Evolutionary conservation across 73 alveolate genomes (phyloP).

Genomic region (Symbiodinium pilosum): DNA sequence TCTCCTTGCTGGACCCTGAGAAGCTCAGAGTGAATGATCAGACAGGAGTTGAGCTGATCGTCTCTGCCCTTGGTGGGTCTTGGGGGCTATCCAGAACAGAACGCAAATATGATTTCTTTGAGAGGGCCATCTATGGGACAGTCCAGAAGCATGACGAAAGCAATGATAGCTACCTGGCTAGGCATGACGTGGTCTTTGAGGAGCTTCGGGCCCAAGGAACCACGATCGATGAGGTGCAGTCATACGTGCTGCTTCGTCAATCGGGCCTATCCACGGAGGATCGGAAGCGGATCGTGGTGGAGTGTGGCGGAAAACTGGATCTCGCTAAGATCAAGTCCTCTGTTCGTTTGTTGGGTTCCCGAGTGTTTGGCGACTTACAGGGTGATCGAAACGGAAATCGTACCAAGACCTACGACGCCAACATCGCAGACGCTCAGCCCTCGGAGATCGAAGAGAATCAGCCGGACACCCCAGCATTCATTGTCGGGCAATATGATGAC

Average conservation of each 20-base stretch:
- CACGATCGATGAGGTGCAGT: neutral
- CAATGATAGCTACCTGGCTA: neutral
- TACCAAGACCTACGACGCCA: neutral
- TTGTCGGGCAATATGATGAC: neutral
- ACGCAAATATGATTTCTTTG: neutral
- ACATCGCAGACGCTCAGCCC: neutral
- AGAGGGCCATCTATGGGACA: neutral
- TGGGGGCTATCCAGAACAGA: neutral
- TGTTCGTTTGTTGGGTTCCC: neutral
- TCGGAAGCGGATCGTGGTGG: neutral
- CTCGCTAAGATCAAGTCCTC: neutral
- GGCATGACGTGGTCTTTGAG: neutral
- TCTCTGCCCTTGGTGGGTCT: neutral
- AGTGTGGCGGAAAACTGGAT: neutral
- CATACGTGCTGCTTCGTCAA: constrained; percentile 2
- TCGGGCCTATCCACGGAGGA: neutral
- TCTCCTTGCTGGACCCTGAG: neutral
- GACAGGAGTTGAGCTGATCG: neutral
- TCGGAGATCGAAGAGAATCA: too few relatives aligned
- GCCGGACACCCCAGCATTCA: neutral
- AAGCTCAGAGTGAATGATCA: neutral
- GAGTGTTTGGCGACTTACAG: neutral
- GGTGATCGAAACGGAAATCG: neutral
- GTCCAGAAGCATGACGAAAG: neutral
- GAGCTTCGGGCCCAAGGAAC: neutral